phyloP scores from a whole-genome alignment of 768 basidiomycete species.

The Pulveroboletus sp. region DNA sequence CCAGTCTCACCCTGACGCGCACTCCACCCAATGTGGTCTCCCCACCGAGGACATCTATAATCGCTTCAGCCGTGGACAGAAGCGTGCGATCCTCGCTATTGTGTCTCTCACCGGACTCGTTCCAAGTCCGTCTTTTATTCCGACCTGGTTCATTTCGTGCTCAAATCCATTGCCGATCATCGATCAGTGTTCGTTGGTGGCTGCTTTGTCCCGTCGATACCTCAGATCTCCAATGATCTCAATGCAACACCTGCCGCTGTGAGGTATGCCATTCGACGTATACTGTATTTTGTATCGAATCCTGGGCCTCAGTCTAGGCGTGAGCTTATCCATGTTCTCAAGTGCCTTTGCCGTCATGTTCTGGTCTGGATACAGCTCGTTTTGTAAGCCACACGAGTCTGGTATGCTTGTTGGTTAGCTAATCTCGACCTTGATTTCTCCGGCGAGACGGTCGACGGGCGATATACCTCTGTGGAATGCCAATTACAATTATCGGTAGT shows the following conservation, averaged over 20 bases:
- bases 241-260: slow-evolving; percentile 51
- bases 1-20: not conserved
- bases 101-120: slow-evolving; percentile 38
- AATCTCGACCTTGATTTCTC: not conserved
- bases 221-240: slow-evolving; percentile 31
- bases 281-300: not conserved
- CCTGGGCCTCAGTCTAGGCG: slow-evolving; percentile 35
- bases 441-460: slow-evolving; percentile 59
- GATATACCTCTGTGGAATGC: slow-evolving; percentile 56
- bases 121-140: slow-evolving; percentile 34
- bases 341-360: slow-evolving; percentile 44
- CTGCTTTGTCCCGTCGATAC: slow-evolving; percentile 70
- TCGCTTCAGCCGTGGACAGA: slow-evolving; percentile 45
- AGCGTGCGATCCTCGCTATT: slow-evolving; percentile 51
- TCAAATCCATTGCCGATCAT: not conserved
- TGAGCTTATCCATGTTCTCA: slow-evolving; percentile 47
- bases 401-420: not conserved
- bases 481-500: slow-evolving; percentile 54
- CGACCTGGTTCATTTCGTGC: not conserved
- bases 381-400: slow-evolving; percentile 34
- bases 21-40: not conserved
- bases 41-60: not conserved
- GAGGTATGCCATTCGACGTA: slow-evolving; percentile 36
- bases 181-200: slow-evolving; percentile 59
- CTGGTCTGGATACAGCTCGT: slow-evolving; percentile 49